These are phyloP conservation scores for Aurinia saxatilis DNA, from an alignment of 345 rosid species.

Conservation along the genomic window DNA sequence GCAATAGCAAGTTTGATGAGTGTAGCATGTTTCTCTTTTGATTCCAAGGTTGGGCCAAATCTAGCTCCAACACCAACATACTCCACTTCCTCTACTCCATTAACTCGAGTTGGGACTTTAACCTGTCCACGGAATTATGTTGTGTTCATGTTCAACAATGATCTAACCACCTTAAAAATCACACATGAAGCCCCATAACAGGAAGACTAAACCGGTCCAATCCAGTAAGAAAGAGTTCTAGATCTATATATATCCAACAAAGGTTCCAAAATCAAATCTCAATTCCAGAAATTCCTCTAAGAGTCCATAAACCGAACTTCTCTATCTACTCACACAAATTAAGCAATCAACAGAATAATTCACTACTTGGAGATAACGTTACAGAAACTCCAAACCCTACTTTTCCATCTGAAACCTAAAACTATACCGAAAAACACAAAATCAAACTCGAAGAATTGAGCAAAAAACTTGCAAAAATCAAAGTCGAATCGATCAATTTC, in stretches of 20 bases:
- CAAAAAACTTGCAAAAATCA: neutral
- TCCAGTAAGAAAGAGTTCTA: neutral
- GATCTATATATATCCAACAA: constrained; percentile 5
- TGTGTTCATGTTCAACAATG: too few species aligned
- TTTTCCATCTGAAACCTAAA: constrained; percentile 1
- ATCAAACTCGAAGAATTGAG: neutral
- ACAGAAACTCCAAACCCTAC: neutral
- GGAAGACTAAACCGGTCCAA: neutral
- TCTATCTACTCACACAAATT: neutral
- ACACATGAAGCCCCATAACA: neutral
- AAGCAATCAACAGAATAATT: neutral
- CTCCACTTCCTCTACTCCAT: constrained; percentile 48
- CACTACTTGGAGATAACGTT: neutral
- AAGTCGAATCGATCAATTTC: neutral
- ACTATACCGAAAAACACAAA: neutral
- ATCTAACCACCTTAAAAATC: neutral
- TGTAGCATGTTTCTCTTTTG: constrained; percentile 76
- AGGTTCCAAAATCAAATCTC: neutral
- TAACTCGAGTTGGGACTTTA: constrained; percentile 75
- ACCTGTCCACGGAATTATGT: constrained; percentile 38
- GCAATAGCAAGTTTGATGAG: constrained; percentile 48
- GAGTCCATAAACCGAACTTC: neutral
- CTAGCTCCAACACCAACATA: constrained; percentile 95
- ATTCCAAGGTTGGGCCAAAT: constrained; percentile 75
- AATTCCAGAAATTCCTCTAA: neutral